Percentiles rank a stretch among this genome's conserved stretches.
phyloP scores from a whole-genome alignment of 768 basidiomycete species.

The Phylloporus rhodoxanthus region DNA sequence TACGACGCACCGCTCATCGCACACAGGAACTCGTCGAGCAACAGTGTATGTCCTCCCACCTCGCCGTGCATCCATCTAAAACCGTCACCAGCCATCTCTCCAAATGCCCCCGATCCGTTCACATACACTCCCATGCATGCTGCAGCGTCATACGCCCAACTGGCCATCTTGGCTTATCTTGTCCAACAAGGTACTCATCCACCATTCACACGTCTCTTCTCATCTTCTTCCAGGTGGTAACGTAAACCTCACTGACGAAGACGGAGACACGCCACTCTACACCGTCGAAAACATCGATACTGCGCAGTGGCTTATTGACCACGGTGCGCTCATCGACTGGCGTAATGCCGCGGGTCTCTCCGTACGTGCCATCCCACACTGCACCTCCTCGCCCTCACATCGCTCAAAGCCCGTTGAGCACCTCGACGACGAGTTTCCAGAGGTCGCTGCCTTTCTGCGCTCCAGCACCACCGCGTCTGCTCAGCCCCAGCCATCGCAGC shows the following conservation, averaged over 20 bases:
- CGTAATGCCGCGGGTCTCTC: conserved; percentile 70
- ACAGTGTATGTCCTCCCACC: conserved; percentile 40
- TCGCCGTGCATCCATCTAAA: background rate
- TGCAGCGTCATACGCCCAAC: conserved; percentile 86
- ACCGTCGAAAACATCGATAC: conserved; percentile 79
- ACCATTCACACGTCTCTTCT: background rate
- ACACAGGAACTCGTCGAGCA: conserved; percentile 55
- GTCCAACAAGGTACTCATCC: conserved; percentile 52
- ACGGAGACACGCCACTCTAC: conserved; percentile 90
- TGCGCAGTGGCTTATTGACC: conserved; percentile 70
- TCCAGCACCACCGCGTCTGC: conserved; percentile 21
- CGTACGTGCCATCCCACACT: conserved; percentile 40
- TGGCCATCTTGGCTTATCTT: conserved; percentile 71
- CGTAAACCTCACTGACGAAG: conserved; percentile 78
- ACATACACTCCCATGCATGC: conserved; percentile 93
- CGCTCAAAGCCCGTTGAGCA: conserved; percentile 52
- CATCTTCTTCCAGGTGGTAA: conserved; percentile 57
- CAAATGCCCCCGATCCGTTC: conserved; percentile 63
- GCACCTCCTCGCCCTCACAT: conserved; percentile 11
- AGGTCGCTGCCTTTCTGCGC: conserved; percentile 58
- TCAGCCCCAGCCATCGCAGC: conserved; percentile 47
- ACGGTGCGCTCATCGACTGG: conserved; percentile 61
- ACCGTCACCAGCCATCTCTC: conserved; percentile 46
- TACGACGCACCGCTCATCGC: conserved; percentile 1
- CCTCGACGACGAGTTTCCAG: conserved; percentile 65